Base-by-base conservation (phyloP, 202 grass and related monocot species). In the Musa balbisiana region DNA sequence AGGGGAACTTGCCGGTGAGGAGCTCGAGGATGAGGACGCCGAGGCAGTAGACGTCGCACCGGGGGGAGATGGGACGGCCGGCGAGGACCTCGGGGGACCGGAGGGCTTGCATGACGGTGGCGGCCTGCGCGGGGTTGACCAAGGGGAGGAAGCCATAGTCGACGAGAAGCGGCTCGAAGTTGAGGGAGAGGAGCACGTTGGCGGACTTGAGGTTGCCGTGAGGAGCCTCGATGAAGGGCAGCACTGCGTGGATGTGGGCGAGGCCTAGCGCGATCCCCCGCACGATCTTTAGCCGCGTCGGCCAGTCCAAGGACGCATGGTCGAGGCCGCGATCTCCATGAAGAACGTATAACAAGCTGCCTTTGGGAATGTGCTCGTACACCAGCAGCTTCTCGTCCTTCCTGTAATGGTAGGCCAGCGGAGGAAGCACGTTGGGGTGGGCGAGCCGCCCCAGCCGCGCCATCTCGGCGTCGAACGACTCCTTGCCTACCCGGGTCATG, bases 141-240 rank as follows among this genome's bases (percentile, higher is more conserved):
- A 97, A 70, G n/a, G 84, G 67, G 3, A 84, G 82, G 86, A 78
- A 87, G 17, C 93, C 93, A 80, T 83, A 97, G 84, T 91, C 90
- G n/a, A 87, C 86, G 19, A 97, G 82, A 58, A 97, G 82, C 49
- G 90, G 93, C 81, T 97, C 80, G 79, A 91, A 93, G 77, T 89
- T 79, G 21, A 84, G 86, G 0, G 87, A 78, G 1, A 97, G 86
- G 25, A 97, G 93, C 3, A 97, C 56, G 79, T 97, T 97, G 14
- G 83, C 67, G 2, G 90, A 97, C 85, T 97, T 97, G 75, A 97
- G 93, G 88, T 97, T 97, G 21, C 93, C 90, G 64, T 97, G 93
- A 10, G 90, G 93, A n/a, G 75, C 69, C 25, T 90, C 87, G 74
- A 84, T 4, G 80, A 82, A 55, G 3, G 71, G 59, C 49, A 92